phyloP scores from a whole-genome alignment of 2,329 filamentous ascomycete genomes.

The Westerdykella aurantiaca region DNA sequence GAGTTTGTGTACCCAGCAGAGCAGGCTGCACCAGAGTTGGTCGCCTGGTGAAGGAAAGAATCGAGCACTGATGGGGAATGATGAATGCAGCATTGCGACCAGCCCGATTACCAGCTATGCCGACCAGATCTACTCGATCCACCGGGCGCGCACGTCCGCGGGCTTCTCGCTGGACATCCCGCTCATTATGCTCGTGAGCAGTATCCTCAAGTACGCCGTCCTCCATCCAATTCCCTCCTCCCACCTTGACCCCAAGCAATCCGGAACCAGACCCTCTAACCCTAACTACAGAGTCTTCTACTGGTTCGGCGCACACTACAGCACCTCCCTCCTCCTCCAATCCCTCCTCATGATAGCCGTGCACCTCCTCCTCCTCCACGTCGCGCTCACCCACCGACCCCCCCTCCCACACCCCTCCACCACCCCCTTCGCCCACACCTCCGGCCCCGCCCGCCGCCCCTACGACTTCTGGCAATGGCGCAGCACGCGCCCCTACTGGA shows the following conservation, averaged over 20 bases:
- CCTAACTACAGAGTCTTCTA: constrained; percentile 51
- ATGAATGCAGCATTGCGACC: constrained; percentile 48
- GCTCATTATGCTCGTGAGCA: constrained; percentile 61
- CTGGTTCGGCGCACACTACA: constrained; percentile 60
- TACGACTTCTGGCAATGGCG: constrained; percentile 83
- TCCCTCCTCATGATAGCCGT: constrained; percentile 56
- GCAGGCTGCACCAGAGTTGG: background rate
- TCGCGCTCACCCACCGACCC: constrained; percentile 54
- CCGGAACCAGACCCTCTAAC: background rate
- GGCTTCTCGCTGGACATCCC: constrained; percentile 64
- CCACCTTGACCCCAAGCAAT: background rate
- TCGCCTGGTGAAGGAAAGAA: background rate
- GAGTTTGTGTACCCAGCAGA: constrained; percentile 4
- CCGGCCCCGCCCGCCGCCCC: constrained; percentile 51
- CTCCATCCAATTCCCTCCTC: background rate
- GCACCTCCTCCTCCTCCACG: constrained; percentile 55
- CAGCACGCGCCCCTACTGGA: constrained; percentile 71
- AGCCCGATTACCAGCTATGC: constrained; percentile 61
- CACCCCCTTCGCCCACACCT: constrained; percentile 55
- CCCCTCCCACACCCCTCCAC: constrained; percentile 25
- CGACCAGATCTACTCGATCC: constrained; percentile 61
- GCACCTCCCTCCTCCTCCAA: constrained; percentile 54
- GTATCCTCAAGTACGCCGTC: constrained; percentile 53
- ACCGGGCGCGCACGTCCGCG: constrained; percentile 53
- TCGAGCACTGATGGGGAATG: too few species aligned